Evolutionary conservation across 2,329 filamentous ascomycete genomes (phyloP).

Genomic region (Colletotrichum scovillei): DNA sequence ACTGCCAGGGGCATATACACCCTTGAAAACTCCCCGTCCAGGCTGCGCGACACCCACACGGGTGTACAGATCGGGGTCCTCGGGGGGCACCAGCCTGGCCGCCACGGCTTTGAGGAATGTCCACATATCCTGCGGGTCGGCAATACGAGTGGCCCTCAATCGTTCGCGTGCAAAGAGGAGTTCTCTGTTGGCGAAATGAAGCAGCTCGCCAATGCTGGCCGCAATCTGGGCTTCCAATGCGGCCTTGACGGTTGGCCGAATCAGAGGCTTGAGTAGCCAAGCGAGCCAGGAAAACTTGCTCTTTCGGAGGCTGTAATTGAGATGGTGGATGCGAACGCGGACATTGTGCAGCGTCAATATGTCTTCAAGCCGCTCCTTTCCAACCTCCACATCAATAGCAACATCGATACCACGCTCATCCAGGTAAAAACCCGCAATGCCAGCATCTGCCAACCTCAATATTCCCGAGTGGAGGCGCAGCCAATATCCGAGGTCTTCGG

Average conservation of each 20-base stretch:
- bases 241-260: conserved; percentile 83
- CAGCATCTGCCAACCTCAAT: conserved; percentile 81
- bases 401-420: conserved; percentile 91
- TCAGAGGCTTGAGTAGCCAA: conserved; percentile 86
- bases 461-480: conserved; percentile 82
- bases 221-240: conserved; percentile 84
- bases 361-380: conserved; percentile 80
- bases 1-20: conserved; percentile 89
- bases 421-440: conserved; percentile 86
- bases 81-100: conserved; percentile 77
- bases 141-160: conserved; percentile 85
- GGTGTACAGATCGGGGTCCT: conserved; percentile 81
- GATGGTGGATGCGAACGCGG: conserved; percentile 85
- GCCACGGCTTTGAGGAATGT: conserved; percentile 87
- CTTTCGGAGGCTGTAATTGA: conserved; percentile 80
- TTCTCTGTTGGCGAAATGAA: conserved; percentile 84
- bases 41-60: conserved; percentile 74
- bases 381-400: conserved; percentile 85
- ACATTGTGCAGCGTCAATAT: conserved; percentile 83
- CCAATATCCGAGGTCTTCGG: conserved; percentile 92
- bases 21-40: conserved; percentile 75
- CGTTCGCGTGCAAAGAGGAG: conserved; percentile 88
- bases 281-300: conserved; percentile 82
- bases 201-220: conserved; percentile 73
- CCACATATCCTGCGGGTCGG: conserved; percentile 80